These are phyloP conservation scores for Neofusicoccum sp. DNA, from an alignment of 2,329 filamentous ascomycete species.

Conservation along the genomic window DNA sequence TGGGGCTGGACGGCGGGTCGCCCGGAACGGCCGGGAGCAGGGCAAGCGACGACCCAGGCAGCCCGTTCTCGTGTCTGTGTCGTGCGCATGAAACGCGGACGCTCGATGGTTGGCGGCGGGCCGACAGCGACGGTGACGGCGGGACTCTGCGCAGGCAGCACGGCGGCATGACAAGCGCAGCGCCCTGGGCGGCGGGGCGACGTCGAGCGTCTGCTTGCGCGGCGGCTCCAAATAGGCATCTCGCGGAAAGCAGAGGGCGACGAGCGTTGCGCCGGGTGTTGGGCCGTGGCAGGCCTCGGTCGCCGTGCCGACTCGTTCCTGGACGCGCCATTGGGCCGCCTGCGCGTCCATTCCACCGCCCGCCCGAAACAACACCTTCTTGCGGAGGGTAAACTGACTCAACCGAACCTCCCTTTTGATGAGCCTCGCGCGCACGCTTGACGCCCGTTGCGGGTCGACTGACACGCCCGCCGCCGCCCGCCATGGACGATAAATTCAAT, in stretches of 20 bases:
- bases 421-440: neutral
- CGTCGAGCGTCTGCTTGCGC: too few species aligned
- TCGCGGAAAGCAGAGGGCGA: too few species aligned
- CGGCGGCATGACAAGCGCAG: too few species aligned
- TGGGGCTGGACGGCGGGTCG: neutral
- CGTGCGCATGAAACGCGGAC: neutral
- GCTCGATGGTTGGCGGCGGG: neutral
- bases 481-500: neutral
- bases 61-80: neutral
- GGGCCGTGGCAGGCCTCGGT: neutral
- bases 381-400: slow-evolving; percentile 3
- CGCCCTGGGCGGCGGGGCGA: too few species aligned
- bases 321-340: neutral
- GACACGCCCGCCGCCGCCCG: neutral
- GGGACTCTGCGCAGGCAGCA: too few species aligned
- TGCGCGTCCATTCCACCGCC: neutral
- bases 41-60: neutral
- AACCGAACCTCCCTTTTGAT: neutral
- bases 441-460: neutral
- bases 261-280: too few species aligned
- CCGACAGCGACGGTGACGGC: neutral
- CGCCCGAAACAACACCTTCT: neutral
- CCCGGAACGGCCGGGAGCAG: neutral
- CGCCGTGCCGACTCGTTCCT: neutral
- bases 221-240: too few species aligned